These are phyloP conservation scores for Ustilago tritici DNA, from an alignment of 1,284 basidiomycete species.

Conservation along the genomic window DNA sequence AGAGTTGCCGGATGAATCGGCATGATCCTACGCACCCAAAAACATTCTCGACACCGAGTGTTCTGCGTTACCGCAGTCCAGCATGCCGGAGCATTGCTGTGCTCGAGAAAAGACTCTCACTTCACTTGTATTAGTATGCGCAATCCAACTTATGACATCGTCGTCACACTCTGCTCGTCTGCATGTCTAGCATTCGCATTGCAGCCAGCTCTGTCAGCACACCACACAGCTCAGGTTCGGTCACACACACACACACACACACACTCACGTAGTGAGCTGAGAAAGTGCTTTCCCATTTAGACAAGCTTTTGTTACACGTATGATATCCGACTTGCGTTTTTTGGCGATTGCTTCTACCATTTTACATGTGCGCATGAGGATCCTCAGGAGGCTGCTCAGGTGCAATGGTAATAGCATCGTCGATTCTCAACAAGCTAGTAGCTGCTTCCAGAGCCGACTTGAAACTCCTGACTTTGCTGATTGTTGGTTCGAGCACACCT, in stretches of 20 bases:
- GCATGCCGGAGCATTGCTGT: neutral
- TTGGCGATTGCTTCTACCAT: neutral
- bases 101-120: neutral
- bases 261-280: neutral
- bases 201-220: neutral
- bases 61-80: neutral
- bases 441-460: conserved; percentile 98
- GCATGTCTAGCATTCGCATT: neutral
- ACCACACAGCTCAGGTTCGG: neutral
- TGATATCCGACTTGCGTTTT: neutral
- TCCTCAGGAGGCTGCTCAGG: conserved; percentile 66
- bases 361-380: conserved; percentile 68
- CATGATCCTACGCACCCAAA: conserved; percentile 1
- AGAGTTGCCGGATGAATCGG: conserved; percentile 58
- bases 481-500: conserved; percentile 94
- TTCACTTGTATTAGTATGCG: conserved; percentile 25
- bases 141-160: conserved; percentile 5
- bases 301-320: conserved; percentile 21
- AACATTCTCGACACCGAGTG: neutral
- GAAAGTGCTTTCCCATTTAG: neutral
- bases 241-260: neutral
- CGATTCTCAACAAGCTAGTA: conserved; percentile 92
- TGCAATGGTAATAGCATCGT: conserved; percentile 75
- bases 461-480: conserved; percentile 95
- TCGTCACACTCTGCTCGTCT: neutral